Evolutionary conservation across 768 basidiomycete species (phyloP).

Genomic region (Heimioporus sp.): DNA sequence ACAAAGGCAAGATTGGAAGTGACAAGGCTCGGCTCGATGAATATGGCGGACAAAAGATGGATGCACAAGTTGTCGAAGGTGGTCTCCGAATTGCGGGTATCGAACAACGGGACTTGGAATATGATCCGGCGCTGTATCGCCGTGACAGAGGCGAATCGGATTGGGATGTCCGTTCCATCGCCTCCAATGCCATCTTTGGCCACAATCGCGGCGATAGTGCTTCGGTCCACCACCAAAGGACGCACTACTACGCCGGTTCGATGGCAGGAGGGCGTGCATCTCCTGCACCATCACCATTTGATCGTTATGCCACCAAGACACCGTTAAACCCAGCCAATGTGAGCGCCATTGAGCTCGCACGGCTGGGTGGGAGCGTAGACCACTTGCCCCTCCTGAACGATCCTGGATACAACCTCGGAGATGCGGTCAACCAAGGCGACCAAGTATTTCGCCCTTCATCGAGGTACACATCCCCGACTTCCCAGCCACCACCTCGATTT

Average conservation of each 20-base stretch:
- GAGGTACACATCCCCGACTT: conserved; percentile 31
- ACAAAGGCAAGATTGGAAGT: conserved; percentile 64
- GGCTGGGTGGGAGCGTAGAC: conserved; percentile 49
- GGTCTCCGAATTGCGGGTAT: conserved; percentile 84
- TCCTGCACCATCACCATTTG: conserved; percentile 48
- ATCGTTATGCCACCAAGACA: conserved; percentile 55
- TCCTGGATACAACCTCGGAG: conserved; percentile 14
- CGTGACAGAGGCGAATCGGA: conserved; percentile 84
- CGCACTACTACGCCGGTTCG: conserved; percentile 38
- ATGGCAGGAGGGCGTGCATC: conserved; percentile 35
- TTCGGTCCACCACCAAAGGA: conserved; percentile 41
- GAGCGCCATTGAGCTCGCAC: conserved; percentile 53
- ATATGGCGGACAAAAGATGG: conserved; percentile 75
- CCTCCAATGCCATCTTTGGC: conserved; percentile 52
- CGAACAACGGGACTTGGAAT: conserved; percentile 77
- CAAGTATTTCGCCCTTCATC: conserved; percentile 8
- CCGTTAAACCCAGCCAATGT: conserved; percentile 30
- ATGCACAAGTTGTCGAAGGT: conserved; percentile 70
- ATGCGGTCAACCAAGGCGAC: conserved; percentile 6
- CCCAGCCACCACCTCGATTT: conserved; percentile 27
- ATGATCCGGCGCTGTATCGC: conserved; percentile 75
- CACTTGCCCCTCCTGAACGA: conserved; percentile 58
- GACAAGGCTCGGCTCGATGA: conserved; percentile 69
- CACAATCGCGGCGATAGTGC: conserved; percentile 36
- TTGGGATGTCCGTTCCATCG: conserved; percentile 81